Base-by-base conservation (phyloP, 331 rosid species). In the Rosa hybrid region DNA sequence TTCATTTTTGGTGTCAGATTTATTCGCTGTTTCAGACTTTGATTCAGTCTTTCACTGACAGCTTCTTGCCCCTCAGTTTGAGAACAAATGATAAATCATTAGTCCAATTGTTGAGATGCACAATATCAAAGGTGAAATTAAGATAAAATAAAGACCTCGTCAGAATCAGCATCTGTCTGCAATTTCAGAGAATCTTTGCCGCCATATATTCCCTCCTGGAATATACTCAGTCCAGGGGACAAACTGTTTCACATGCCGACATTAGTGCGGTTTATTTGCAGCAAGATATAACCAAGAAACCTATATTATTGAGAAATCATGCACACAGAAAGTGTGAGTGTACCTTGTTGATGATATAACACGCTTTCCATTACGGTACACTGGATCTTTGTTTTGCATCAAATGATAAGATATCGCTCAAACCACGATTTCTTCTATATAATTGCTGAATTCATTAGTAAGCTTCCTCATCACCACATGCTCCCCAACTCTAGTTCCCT, bases 351-450 rank as follows among this genome's bases (percentile, higher is more conserved):
- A 89, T 48, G 98, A 91, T 84, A 95, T 90, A 72, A 93, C 84
- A 81, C 91, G 93, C 89, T 91, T 95, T 83, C 99, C 98, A 54
- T 95, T 95, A 80, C 98, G 89, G 78, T 95, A 95, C 84, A 88
- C 94, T 0, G 92, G 97, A 62, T 93, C 89, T 75, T 84, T 85
- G 30, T 83, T 90, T 12, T 87, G 57, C 92, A 85, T 91, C 89
- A 95, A 88, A 82, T 95, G 93, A 80, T 87, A 70, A 16, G 93
- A 93, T 59, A 95, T 87, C 46, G 99, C 99, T 5, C 93, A 90
- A 20, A 95, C 81, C 6, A 95, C 92, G 72, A 95, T 93, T 78
- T 93, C 96, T 84, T 91, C 97, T 39, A 95, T 91, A 81, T 84
- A 72, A 70, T 82, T 85, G 82, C 98, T 67, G 41, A 90, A 27